Conservation (phyloP, 2,329 filamentous ascomycete species). For the Geoglossum cookeanum region DNA sequence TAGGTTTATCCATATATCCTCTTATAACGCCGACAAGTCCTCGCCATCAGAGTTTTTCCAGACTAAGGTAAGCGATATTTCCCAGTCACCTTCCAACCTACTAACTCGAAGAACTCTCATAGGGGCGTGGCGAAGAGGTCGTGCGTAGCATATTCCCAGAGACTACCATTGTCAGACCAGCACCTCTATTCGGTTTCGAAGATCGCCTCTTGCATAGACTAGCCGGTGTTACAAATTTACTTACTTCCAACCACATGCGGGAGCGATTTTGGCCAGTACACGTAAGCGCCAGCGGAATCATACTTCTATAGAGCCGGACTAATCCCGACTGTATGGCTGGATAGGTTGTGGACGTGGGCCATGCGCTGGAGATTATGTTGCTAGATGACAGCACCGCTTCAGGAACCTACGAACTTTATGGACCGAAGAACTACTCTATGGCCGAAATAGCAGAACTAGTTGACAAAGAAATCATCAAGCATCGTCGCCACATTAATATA, state of each 20-base stretch:
- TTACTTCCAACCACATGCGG: slow-evolving; percentile 86
- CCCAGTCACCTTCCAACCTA: neutral
- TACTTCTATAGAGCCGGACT: neutral
- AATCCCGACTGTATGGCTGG: slow-evolving; percentile 3
- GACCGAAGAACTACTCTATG: slow-evolving; percentile 81
- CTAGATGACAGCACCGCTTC: slow-evolving; percentile 79
- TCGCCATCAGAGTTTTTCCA: slow-evolving; percentile 79
- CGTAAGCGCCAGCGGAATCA: slow-evolving; percentile 29
- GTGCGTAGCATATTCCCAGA: slow-evolving; percentile 85
- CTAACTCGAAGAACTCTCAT: neutral
- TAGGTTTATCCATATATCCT: slow-evolving; percentile 90
- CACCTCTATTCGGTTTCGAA: slow-evolving; percentile 87
- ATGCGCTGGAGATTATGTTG: slow-evolving; percentile 74
- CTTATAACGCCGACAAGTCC: slow-evolving; percentile 66
- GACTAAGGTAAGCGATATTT: slow-evolving; percentile 45
- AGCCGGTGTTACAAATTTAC: slow-evolving; percentile 58
- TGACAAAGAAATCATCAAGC: slow-evolving; percentile 80
- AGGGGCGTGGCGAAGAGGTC: slow-evolving; percentile 64
- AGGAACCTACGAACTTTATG: slow-evolving; percentile 87
- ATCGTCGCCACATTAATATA: slow-evolving; percentile 76
- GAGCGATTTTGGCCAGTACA: slow-evolving; percentile 85
- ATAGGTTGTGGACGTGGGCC: slow-evolving; percentile 73
- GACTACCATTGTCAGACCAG: slow-evolving; percentile 87
- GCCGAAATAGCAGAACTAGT: slow-evolving; percentile 73
- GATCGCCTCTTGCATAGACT: slow-evolving; percentile 79